A percentile compares a stretch with the other conserved stretches of the same genome.
Evolutionary conservation across 208 protist genomes (phyloP).

Genomic region (Vickermania spadyakhi): DNA sequence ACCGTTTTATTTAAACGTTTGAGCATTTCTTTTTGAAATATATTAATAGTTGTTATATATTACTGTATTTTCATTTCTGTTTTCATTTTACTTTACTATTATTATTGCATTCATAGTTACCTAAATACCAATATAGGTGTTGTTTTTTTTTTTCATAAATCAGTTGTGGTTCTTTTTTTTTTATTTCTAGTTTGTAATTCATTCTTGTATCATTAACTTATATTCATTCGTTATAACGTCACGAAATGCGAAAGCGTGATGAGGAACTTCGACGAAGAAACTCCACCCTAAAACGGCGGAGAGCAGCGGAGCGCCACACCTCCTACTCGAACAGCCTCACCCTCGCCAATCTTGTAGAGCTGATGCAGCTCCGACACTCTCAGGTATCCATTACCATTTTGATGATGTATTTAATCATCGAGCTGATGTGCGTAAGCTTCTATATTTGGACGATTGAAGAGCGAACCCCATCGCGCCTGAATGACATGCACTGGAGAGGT

Average conservation of each 20-base stretch:
- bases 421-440: constrained; percentile 39
- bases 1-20: too few relatives aligned
- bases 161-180: too few relatives aligned
- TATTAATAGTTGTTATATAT: too few relatives aligned
- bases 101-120: too few relatives aligned
- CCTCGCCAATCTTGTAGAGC: constrained; percentile 49
- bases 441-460: constrained; percentile 67
- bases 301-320: constrained; percentile 29
- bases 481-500: constrained; percentile 40
- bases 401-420: constrained; percentile 43
- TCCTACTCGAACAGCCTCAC: constrained; percentile 23
- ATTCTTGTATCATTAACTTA: too few relatives aligned
- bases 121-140: too few relatives aligned
- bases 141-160: too few relatives aligned
- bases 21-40: too few relatives aligned
- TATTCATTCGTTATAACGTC: constrained; percentile 9
- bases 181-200: too few relatives aligned
- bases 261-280: background rate
- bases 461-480: constrained; percentile 13
- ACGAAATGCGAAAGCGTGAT: background rate
- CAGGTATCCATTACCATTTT: constrained; percentile 50
- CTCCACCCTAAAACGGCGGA: background rate
- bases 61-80: too few relatives aligned
- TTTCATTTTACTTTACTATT: too few relatives aligned
- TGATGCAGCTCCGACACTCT: constrained; percentile 54